Conservation (phyloP, 768 basidiomycete genomes). For the Termitomyces sp. region DNA sequence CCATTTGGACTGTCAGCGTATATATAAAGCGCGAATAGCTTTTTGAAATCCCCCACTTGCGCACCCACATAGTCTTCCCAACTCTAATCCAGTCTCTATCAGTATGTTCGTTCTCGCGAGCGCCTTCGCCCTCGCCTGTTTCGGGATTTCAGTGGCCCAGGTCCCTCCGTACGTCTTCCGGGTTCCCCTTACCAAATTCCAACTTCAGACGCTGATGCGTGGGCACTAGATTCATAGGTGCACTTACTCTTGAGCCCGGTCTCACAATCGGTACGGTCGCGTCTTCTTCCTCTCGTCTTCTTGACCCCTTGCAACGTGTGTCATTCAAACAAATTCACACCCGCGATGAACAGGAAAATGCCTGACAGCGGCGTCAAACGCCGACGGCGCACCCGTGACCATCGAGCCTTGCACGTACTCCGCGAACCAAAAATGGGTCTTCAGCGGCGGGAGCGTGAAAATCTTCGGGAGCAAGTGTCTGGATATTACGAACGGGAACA, state of each 20-base stretch:
- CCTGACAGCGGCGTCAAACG: slow-evolving; percentile 46
- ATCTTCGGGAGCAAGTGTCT: slow-evolving; percentile 47
- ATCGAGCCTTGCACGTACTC: slow-evolving; percentile 43
- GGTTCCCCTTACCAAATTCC: not conserved
- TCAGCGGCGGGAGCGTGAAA: slow-evolving; percentile 36
- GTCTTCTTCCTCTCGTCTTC: not conserved
- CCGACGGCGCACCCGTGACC: slow-evolving; percentile 43
- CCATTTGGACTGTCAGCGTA: not conserved
- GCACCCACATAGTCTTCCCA: not conserved
- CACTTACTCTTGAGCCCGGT: slow-evolving; percentile 41
- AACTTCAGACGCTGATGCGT: not conserved
- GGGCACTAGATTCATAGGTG: slow-evolving; percentile 33
- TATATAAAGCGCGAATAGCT: not conserved
- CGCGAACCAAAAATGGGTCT: slow-evolving; percentile 46
- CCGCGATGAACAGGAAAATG: slow-evolving; percentile 36
- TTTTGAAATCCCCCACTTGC: not conserved
- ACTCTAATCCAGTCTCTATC: slow-evolving; percentile 10
- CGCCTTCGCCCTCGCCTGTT: slow-evolving; percentile 5
- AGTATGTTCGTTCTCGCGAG: slow-evolving; percentile 8
- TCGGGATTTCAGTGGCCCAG: slow-evolving; percentile 23
- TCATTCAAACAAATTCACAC: not conserved
- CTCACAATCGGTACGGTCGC: slow-evolving; percentile 37
- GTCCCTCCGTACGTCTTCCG: slow-evolving; percentile 19
- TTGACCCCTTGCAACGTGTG: not conserved
- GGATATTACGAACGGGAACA: slow-evolving; percentile 40